Evolutionary conservation across 768 basidiomycete genomes (phyloP).

Genomic region (Russula abietina): DNA sequence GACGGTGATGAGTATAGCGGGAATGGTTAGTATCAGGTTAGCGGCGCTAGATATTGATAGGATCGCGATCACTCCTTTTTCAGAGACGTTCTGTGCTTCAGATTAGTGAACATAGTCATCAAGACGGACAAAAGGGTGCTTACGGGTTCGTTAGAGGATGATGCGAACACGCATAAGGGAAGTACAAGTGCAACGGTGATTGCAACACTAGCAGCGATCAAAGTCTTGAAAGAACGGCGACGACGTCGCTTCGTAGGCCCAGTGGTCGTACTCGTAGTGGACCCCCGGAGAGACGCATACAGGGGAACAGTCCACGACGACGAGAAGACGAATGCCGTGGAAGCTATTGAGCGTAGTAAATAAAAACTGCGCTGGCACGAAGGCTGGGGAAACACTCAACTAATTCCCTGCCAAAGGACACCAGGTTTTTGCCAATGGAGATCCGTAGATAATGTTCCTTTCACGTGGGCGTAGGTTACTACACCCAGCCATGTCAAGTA

Average conservation of each 20-base stretch:
- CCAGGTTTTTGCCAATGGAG: conserved; percentile 40
- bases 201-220: conserved; percentile 47
- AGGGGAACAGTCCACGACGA: conserved; percentile 60
- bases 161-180: conserved; percentile 51
- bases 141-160: conserved; percentile 40
- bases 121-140: conserved; percentile 24
- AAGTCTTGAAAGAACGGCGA: conserved; percentile 50
- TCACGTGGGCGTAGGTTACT: conserved; percentile 46
- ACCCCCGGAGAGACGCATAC: conserved; percentile 53
- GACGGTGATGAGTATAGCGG: conserved; percentile 50
- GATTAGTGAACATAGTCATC: conserved; percentile 7
- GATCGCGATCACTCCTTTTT: conserved; percentile 31
- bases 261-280: conserved; percentile 33
- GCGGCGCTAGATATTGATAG: conserved; percentile 42
- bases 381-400: conserved; percentile 37
- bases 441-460: conserved; percentile 38
- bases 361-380: not conserved
- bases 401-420: conserved; percentile 56
- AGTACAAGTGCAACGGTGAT: conserved; percentile 47
- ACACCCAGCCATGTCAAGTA: conserved; percentile 59
- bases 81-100: conserved; percentile 28
- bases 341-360: conserved; percentile 36
- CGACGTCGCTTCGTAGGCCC: conserved; percentile 40
- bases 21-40: conserved; percentile 54
- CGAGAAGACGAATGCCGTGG: conserved; percentile 58